Evolutionary conservation across 306 rosid genomes (phyloP), one percentile per base, ranked within the genome.

Genomic region (Citrullus amarus): DNA sequence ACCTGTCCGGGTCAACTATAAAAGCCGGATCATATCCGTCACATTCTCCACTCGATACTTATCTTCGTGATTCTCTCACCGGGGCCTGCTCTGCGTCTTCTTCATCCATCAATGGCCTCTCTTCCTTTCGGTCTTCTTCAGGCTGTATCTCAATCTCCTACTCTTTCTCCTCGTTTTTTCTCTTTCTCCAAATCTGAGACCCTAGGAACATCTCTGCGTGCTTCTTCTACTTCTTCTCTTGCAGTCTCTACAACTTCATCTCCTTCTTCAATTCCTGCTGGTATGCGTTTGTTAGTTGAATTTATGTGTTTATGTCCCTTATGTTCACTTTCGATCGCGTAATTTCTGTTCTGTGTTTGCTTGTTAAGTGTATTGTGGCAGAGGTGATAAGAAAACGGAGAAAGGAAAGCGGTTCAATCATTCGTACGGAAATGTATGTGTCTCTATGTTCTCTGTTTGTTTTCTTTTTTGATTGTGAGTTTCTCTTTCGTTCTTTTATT

Each of bases 361-460:
- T 43, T 34, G 36, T 58, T 14, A 85, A 91, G 96, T 93, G 65
- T 87, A 80, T 62, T 93, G 96, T 76, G 98, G 96, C 68, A 88
- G 90, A 87, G 98, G 94, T 36, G 91, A 93, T 80, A 88, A 75
- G 94, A 93, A 88, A 84, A 91, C 93, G 6, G 91, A 86, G 17
- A 89, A 74, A 81, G 96, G 97, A 39, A 93, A 93, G 84, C 96
- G 93, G 74, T 93, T 93, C 90, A 88, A 78, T 79, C 96, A 88
- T 87, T 93, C 98, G 0, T 89, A 67, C 69, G 98, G 93, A 76
- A 93, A 89, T 87, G 92, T 90, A 59, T 57, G 51, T 22, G 3
- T 34, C 48, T 68, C 61, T 50, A 59, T 43, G 13, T 55, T 50
- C 58, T 65, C 79, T 78, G 46, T 65, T 1, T 16, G 25, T 3